phyloP scores from a whole-genome alignment of 2,329 filamentous ascomycete genomes.

The Fusarium heterosporum region DNA sequence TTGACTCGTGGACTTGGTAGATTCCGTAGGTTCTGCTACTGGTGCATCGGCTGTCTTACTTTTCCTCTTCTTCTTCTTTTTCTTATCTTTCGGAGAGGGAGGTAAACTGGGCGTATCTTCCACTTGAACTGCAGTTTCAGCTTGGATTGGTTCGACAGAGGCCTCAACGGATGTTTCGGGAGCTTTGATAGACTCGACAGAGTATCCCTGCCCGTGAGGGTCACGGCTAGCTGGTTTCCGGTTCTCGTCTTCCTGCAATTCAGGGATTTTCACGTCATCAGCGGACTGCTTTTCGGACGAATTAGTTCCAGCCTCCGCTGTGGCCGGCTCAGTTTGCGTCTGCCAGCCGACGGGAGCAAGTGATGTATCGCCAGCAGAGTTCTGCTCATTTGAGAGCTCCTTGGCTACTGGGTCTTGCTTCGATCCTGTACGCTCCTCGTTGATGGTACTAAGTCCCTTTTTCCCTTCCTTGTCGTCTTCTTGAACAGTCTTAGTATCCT shows the following conservation, averaged over 20 bases:
- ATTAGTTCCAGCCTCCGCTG: background rate
- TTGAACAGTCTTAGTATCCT: slow-evolving; percentile 4
- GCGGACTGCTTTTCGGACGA: background rate
- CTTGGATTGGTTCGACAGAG: background rate
- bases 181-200: background rate
- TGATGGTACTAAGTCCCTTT: background rate
- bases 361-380: background rate
- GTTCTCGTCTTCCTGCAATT: background rate
- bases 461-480: slow-evolving; percentile 39
- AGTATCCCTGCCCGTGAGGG: background rate
- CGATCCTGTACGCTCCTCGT: background rate
- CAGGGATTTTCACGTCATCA: slow-evolving; percentile 1
- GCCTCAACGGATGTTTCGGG: background rate
- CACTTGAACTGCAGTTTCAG: slow-evolving; percentile 11
- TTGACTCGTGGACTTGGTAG: slow-evolving; percentile 4
- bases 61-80: slow-evolving; percentile 39
- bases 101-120: slow-evolving; percentile 17
- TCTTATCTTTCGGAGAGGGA: slow-evolving; percentile 38
- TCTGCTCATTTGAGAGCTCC: background rate
- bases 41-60: slow-evolving; percentile 15
- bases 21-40: slow-evolving; percentile 1
- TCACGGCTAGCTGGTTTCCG: slow-evolving; percentile 3
- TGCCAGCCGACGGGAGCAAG: background rate
- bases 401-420: background rate
- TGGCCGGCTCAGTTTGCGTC: background rate